Evolutionary conservation across 2,329 filamentous ascomycete species (phyloP).

Genomic region (Fusarium chlamydosporum): DNA sequence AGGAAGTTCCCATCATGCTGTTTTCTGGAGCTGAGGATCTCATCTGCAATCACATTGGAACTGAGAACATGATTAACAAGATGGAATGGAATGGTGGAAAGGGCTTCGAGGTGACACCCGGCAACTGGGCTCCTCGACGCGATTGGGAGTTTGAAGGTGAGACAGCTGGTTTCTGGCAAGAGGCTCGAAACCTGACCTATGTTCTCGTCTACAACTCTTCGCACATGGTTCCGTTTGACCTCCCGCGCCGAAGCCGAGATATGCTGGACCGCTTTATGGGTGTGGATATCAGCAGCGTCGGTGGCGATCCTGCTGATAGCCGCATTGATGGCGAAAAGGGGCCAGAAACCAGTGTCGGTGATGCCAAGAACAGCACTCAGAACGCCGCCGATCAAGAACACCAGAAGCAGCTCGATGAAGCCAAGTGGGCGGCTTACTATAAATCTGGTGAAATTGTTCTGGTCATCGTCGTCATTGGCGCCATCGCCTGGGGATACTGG

Average conservation of each 20-base stretch:
- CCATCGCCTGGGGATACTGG: conserved; percentile 80
- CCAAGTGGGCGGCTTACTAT: conserved; percentile 90
- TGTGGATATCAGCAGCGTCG: conserved; percentile 91
- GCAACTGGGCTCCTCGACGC: conserved; percentile 90
- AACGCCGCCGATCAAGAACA: conserved; percentile 65
- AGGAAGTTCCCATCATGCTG: conserved; percentile 82
- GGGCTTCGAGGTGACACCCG: conserved; percentile 89
- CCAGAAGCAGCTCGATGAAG: conserved; percentile 81
- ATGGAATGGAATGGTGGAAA: conserved; percentile 93
- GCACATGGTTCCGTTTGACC: conserved; percentile 98
- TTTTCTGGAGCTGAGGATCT: conserved; percentile 96
- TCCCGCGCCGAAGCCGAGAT: conserved; percentile 85
- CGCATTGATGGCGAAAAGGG: conserved; percentile 88
- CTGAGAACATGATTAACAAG: conserved; percentile 89
- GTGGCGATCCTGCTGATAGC: conserved; percentile 82
- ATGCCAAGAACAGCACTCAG: conserved; percentile 71
- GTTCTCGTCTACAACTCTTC: conserved; percentile 95
- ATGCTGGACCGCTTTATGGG: conserved; percentile 98
- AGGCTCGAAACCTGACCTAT: conserved; percentile 95
- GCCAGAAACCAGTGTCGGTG: conserved; percentile 81
- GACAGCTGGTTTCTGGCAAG: conserved; percentile 90
- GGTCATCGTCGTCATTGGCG: conserved; percentile 82
- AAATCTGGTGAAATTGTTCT: conserved; percentile 89
- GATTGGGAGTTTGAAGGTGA: conserved; percentile 96
- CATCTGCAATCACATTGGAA: conserved; percentile 97